phyloP scores from a whole-genome alignment of 2,329 filamentous ascomycete genomes.

The Cytospora piceicola region DNA sequence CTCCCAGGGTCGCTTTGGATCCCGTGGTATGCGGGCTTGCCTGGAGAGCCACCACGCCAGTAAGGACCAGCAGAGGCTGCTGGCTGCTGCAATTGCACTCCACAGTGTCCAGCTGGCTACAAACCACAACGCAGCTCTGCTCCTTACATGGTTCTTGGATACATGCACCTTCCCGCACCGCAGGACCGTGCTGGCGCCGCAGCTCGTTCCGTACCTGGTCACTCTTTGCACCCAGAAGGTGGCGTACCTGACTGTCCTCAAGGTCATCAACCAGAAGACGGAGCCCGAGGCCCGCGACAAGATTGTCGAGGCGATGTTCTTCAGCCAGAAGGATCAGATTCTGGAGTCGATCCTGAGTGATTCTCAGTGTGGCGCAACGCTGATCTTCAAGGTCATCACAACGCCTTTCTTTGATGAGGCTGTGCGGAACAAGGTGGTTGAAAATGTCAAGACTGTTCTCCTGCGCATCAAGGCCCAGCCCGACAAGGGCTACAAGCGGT shows the following conservation, averaged over 20 bases:
- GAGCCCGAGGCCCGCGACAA: conserved; percentile 90
- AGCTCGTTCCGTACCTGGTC: conserved; percentile 89
- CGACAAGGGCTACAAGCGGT: conserved; percentile 92
- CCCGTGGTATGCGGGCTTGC: conserved; percentile 94
- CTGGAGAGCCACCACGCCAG: conserved; percentile 94
- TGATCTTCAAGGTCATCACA: conserved; percentile 98
- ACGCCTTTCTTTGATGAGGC: conserved; percentile 96
- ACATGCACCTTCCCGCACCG: conserved; percentile 95
- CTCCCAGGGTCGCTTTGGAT: conserved; percentile 89
- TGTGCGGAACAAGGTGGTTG: conserved; percentile 84
- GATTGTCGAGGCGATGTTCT: conserved; percentile 90
- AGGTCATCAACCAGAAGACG: conserved; percentile 97
- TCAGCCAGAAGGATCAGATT: conserved; percentile 82
- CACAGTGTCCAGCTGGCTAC: conserved; percentile 96
- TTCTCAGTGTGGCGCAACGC: conserved; percentile 86
- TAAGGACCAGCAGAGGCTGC: conserved; percentile 93
- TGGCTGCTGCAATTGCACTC: conserved; percentile 92
- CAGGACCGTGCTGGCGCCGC: conserved; percentile 87
- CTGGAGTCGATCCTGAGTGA: conserved; percentile 90
- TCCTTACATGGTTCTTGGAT: conserved; percentile 97
- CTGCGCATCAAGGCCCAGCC: conserved; percentile 90
- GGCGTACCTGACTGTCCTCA: conserved; percentile 93
- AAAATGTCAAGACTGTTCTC: conserved; percentile 89
- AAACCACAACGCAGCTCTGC: conserved; percentile 90
- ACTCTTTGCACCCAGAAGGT: conserved; percentile 99